Evolutionary conservation across 805 yeast genomes (phyloP).

Genomic region (Scheffersomyces ergatensis): DNA sequence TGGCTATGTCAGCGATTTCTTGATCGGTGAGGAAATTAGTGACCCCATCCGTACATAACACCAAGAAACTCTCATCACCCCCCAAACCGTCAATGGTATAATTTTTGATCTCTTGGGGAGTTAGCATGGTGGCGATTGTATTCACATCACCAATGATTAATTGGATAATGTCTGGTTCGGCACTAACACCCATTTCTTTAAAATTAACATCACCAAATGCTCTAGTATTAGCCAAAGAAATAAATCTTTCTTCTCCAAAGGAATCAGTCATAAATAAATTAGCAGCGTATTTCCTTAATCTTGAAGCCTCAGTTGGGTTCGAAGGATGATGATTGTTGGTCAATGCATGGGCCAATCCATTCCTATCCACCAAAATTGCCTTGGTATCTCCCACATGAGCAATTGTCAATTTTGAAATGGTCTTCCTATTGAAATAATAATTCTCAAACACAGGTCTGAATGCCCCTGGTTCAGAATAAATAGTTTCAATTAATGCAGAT

Average conservation of each 20-base stretch:
- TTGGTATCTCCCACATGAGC: slow-evolving; percentile 95
- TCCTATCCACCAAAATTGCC: slow-evolving; percentile 77
- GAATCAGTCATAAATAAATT: slow-evolving; percentile 78
- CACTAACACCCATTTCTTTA: slow-evolving; percentile 79
- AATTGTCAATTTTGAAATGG: slow-evolving; percentile 64
- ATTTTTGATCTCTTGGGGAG: slow-evolving; percentile 29
- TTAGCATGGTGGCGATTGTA: slow-evolving; percentile 34
- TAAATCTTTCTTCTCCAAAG: slow-evolving; percentile 87
- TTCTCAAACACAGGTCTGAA: slow-evolving; percentile 26
- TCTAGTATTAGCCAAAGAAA: slow-evolving; percentile 85
- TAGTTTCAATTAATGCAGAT: slow-evolving; percentile 55
- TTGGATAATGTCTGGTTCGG: slow-evolving; percentile 87
- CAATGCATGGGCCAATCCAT: slow-evolving; percentile 76
- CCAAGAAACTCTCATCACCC: slow-evolving; percentile 85
- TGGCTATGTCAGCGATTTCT: slow-evolving; percentile 84
- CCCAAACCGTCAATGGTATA: slow-evolving; percentile 52
- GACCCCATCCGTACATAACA: slow-evolving; percentile 84
- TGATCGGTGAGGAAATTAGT: slow-evolving; percentile 81
- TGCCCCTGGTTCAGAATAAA: slow-evolving; percentile 29
- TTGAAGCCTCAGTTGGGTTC: slow-evolving; percentile 69
- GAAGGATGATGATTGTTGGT: slow-evolving; percentile 87
- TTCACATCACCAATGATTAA: slow-evolving; percentile 59
- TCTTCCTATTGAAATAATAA: slow-evolving; percentile 63
- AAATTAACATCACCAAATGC: slow-evolving; percentile 87
- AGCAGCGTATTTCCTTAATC: slow-evolving; percentile 62